These are phyloP conservation scores for Monotropa hypopitys DNA, from an alignment of 179 eudicot genomes.

Conservation along the genomic window DNA sequence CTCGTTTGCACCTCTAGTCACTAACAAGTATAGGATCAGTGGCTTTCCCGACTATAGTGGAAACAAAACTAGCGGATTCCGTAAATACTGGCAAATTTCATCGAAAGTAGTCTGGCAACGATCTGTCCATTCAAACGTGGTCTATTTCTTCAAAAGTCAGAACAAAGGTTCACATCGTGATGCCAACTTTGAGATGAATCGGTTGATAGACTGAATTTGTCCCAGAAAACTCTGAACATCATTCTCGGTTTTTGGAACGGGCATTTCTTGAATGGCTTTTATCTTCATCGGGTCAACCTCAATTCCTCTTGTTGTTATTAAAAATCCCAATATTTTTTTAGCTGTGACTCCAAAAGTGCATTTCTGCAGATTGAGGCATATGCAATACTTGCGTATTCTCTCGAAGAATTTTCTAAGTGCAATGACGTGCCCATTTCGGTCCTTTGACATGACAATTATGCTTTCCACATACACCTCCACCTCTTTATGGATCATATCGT, in stretches of 20 bases:
- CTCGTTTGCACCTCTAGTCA: too few species aligned
- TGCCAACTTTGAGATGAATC: neutral
- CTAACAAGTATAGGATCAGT: neutral
- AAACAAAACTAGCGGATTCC: neutral
- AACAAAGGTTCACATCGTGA: neutral
- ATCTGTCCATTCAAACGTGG: neutral
- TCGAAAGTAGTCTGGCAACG: neutral
- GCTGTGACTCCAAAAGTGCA: neutral
- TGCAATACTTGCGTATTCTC: neutral
- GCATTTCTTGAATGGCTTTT: neutral
- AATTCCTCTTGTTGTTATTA: neutral
- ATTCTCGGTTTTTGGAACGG: neutral
- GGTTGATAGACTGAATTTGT: neutral
- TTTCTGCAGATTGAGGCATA: too few species aligned
- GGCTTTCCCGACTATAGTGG: neutral
- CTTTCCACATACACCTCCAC: neutral
- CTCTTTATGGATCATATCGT: neutral
- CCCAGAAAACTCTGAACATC: neutral
- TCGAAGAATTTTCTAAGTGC: neutral
- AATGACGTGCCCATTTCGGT: neutral
- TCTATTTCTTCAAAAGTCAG: neutral
- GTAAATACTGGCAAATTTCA: neutral
- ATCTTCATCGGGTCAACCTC: neutral
- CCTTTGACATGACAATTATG: neutral
- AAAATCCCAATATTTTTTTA: neutral